These are phyloP conservation scores for Coemansia sp. DNA, from an alignment of 192 early-diverging fungal species.

Conservation along the genomic window DNA sequence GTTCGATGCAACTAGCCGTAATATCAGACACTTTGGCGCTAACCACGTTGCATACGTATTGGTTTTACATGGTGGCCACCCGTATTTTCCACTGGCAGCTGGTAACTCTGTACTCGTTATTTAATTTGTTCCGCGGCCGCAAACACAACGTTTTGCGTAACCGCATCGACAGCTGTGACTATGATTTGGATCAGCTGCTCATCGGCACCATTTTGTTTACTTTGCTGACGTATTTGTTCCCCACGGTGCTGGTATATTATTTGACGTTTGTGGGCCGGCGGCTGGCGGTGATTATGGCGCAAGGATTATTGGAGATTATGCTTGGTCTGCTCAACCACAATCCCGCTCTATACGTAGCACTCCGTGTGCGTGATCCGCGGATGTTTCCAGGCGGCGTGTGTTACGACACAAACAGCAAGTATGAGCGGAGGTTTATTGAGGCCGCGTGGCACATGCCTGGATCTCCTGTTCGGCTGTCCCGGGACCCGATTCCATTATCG, in stretches of 20 bases:
- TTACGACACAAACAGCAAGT: conserved; percentile 28
- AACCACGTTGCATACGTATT: conserved; percentile 87
- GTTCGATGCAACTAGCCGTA: conserved; percentile 80
- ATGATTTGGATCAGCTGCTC: conserved; percentile 91
- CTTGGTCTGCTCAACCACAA: conserved; percentile 95
- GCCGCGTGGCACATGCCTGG: conserved; percentile 45
- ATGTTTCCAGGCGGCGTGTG: conserved; percentile 77
- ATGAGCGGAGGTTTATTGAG: conserved; percentile 41
- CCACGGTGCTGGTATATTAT: conserved; percentile 94
- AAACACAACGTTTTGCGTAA: conserved; percentile 79
- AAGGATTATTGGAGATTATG: conserved; percentile 79
- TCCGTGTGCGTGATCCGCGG: conserved; percentile 82
- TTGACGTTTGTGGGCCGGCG: conserved; percentile 84
- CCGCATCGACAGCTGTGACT: conserved; percentile 91
- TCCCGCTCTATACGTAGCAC: conserved; percentile 90
- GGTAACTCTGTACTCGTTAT: conserved; percentile 77
- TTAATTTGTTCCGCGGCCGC: conserved; percentile 88
- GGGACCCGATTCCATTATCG: conserved; percentile 48
- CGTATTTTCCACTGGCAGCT: conserved; percentile 94
- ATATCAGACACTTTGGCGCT: conserved; percentile 82
- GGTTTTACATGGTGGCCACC: conserved; percentile 93
- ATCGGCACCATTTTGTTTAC: conserved; percentile 94
- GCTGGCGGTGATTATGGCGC: conserved; percentile 75
- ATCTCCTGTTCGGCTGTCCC: conserved; percentile 37
- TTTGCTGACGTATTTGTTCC: conserved; percentile 89